Base-by-base conservation (phyloP, 1,284 basidiomycete genomes). In the Boletus hoseneyae region DNA sequence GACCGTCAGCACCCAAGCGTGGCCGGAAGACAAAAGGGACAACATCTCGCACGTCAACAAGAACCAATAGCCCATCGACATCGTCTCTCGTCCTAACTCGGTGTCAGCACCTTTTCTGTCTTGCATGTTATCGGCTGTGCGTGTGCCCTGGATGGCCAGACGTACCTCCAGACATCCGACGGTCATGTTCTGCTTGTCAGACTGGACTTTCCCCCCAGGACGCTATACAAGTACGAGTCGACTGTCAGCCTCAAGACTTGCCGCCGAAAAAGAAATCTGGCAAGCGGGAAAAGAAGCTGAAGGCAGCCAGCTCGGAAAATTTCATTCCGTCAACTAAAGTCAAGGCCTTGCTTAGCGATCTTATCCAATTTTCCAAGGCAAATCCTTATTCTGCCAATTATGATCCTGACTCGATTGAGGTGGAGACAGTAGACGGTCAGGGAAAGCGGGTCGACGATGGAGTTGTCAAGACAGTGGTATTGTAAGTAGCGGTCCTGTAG, bases 71-170 rank as follows among this genome's bases (percentile, higher is more conserved):
- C 59, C 86, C 87, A 6, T 73, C 74, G 19, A 66, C 65, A 11
- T 73, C 77, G 5, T 79, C 76, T 16, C 78, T 83, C 3, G 71
- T 97, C 42, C 70, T 99, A 61, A 97, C 97, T 7, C 82, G 87
- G 50, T 99, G 97, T 69, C 90, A 93, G 63, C 97, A 99, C 68
- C 75, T 98, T 29, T 95, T 91, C 68, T 97, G 94, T 64, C 62
- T 85, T 8, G 71, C 71, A 16, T 97, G 94, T 70, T 97, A 93
- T 77, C 82, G 85, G 42, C 72, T 74, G 51, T 80, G 79, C 35
- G 77, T 89, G 29, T 93, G 80, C 58, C 80, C 91, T 11, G 81
- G 81, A 33, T 97, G 89, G 85, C 88, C 92, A 3, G 81, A 85
- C 53, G 77, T 82, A 21, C 59, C 78, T 13, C 70, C 78, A 6